Percentiles rank a stretch among this genome's conserved stretches.
Evolutionary conservation across 192 early-diverging fungal genomes (phyloP).

Genomic region (Entomortierella beljakovae): DNA sequence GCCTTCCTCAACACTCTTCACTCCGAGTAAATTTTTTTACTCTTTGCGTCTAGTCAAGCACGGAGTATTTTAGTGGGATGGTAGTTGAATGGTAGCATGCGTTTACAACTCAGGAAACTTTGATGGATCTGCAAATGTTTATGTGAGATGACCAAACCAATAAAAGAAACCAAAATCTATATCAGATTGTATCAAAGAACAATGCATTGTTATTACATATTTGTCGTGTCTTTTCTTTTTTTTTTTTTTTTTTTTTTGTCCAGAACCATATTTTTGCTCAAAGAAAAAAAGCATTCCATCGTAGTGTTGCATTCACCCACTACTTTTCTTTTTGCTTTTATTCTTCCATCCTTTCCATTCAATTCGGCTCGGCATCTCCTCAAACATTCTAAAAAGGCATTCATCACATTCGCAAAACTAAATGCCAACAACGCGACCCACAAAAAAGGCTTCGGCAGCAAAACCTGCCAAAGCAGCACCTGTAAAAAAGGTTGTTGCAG

Average conservation of each 20-base stretch:
- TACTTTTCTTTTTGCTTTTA: too few species aligned
- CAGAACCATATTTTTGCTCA: too few species aligned
- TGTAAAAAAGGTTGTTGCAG: conserved; percentile 25
- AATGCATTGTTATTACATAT: neutral
- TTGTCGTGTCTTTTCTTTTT: neutral
- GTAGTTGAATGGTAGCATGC: conserved; percentile 7
- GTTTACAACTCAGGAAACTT: neutral
- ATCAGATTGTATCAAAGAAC: conserved; percentile 30
- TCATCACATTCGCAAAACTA: neutral
- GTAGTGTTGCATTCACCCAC: too few species aligned
- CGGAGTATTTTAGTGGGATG: conserved; percentile 13
- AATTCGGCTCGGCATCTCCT: too few species aligned
- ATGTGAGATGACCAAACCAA: conserved; percentile 9
- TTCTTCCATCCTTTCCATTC: too few species aligned
- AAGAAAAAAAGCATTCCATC: too few species aligned
- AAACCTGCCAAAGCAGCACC: conserved; percentile 8
- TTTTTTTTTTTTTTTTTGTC: too few species aligned
- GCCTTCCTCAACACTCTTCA: conserved; percentile 52
- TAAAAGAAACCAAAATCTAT: conserved; percentile 20
- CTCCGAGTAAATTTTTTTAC: conserved; percentile 54
- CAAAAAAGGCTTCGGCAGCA: conserved; percentile 20
- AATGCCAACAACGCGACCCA: conserved; percentile 43
- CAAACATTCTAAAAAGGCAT: too few species aligned
- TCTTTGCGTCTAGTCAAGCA: conserved; percentile 5
- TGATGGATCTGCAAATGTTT: conserved; percentile 13